Evolutionary conservation across 768 basidiomycete species (phyloP).

Genomic region (Mrakia blollopis): DNA sequence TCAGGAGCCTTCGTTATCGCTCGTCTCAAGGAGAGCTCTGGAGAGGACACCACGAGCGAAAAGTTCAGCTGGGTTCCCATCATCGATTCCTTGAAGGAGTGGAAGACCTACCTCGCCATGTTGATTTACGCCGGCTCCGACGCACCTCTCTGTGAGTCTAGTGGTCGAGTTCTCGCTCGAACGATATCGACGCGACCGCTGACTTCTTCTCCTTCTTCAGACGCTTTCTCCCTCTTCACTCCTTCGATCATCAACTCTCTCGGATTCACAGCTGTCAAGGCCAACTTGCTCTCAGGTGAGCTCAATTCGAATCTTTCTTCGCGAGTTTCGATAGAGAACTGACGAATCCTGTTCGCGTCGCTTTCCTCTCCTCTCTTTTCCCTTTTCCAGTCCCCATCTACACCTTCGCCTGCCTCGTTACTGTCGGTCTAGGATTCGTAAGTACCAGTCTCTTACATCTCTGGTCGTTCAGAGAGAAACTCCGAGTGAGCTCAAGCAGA

Average conservation of each 20-base stretch:
- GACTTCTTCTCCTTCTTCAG: background rate
- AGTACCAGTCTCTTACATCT: background rate
- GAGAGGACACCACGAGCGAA: constrained; percentile 71
- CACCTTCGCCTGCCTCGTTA: constrained; percentile 60
- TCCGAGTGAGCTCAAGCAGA: no score
- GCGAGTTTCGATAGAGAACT: background rate
- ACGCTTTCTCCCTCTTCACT: constrained; percentile 52
- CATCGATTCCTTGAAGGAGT: constrained; percentile 57
- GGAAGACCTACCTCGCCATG: constrained; percentile 69
- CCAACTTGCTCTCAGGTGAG: constrained; percentile 59
- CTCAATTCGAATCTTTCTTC: background rate
- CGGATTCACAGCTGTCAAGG: constrained; percentile 63
- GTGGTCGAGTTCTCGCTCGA: background rate
- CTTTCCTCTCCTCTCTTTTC: background rate
- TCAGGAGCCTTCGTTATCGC: constrained; percentile 53
- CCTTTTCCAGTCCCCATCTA: constrained; percentile 60
- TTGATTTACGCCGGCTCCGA: constrained; percentile 43
- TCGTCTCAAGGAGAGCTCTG: constrained; percentile 61
- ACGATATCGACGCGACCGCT: background rate
- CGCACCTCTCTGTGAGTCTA: constrained; percentile 67
- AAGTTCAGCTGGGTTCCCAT: constrained; percentile 57
- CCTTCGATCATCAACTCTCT: constrained; percentile 64
- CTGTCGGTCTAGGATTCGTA: constrained; percentile 46
- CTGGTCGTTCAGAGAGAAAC: background rate
- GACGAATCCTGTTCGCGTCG: background rate